These are phyloP conservation scores for Globisporangium okanoganense DNA, from an alignment of 352 stramenopile genomes.

Conservation along the genomic window DNA sequence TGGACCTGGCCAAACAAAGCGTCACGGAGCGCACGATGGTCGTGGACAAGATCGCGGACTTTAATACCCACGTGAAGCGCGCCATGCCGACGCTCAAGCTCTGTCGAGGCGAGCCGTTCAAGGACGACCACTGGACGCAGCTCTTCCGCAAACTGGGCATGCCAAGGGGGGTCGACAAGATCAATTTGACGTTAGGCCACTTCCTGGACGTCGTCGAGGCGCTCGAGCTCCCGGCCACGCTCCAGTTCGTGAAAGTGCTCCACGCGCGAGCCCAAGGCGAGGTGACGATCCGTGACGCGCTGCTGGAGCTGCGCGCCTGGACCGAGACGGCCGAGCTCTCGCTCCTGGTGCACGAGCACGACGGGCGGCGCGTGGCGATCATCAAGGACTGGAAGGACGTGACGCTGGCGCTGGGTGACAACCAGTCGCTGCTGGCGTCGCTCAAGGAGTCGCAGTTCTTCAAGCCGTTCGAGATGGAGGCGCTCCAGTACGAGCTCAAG, in stretches of 20 bases:
- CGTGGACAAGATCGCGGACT: constrained; percentile 73
- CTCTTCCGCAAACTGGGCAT: constrained; percentile 92
- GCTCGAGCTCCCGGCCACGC: constrained; percentile 73
- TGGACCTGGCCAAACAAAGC: constrained; percentile 72
- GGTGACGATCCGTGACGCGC: constrained; percentile 93
- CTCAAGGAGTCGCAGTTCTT: constrained; percentile 96
- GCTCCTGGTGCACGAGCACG: constrained; percentile 86
- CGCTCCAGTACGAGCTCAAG: constrained; percentile 88
- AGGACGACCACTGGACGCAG: constrained; percentile 95
- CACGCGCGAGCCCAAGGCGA: constrained; percentile 88
- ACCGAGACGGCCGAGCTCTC: constrained; percentile 89
- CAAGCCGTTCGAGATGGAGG: constrained; percentile 92
- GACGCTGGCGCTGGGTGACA: constrained; percentile 92
- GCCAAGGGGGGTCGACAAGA: constrained; percentile 76
- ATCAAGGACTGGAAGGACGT: constrained; percentile 97
- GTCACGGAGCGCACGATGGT: constrained; percentile 56
- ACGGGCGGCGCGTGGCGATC: constrained; percentile 72
- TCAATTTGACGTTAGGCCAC: constrained; percentile 89
- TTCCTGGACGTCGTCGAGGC: constrained; percentile 82
- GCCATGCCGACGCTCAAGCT: constrained; percentile 92
- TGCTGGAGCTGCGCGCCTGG: constrained; percentile 93
- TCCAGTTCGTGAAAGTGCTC: constrained; percentile 94
- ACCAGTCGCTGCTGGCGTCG: constrained; percentile 92
- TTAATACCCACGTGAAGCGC: constrained; percentile 82
- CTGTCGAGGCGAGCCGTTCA: constrained; percentile 93